A percentile compares a stretch with the other conserved stretches of the same genome.
Conservation (phyloP, 345 rosid species). For the Hypericum androsaemum region DNA sequence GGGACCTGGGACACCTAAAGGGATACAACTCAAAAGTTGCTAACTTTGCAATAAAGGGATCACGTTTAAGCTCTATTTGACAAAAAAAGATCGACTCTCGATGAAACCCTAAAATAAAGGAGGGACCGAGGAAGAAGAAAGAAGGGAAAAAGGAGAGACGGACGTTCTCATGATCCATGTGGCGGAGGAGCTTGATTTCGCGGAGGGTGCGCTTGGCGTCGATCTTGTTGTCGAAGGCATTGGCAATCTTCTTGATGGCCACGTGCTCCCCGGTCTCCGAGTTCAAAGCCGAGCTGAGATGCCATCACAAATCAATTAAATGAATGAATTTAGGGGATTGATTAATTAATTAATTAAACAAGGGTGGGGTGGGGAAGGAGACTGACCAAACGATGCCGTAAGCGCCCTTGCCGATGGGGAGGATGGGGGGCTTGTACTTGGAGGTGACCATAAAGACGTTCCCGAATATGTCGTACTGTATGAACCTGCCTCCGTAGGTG, state of each 20-base stretch:
- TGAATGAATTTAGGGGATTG: background rate
- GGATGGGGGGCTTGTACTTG: constrained; percentile 91
- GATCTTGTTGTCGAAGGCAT: constrained; percentile 68
- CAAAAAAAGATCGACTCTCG: background rate
- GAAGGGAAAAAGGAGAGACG: constrained; percentile 23
- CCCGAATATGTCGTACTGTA: constrained; percentile 93
- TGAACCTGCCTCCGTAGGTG: constrained; percentile 89
- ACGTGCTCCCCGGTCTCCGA: constrained; percentile 73
- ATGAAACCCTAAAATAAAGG: background rate
- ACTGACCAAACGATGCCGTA: constrained; percentile 94
- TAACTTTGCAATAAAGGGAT: too few relatives aligned
- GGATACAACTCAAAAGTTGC: background rate
- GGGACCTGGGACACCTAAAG: too few relatives aligned
- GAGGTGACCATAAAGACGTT: constrained; percentile 96
- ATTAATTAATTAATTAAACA: background rate
- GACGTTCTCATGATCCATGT: constrained; percentile 92
- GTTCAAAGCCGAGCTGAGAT: constrained; percentile 51
- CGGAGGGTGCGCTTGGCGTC: constrained; percentile 94
- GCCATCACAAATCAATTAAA: background rate
- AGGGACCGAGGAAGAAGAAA: background rate
- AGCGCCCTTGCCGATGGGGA: constrained; percentile 99
- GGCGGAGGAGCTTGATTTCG: constrained; percentile 93
- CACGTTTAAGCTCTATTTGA: too few relatives aligned
- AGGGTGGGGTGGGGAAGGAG: too few relatives aligned
- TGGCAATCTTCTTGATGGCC: constrained; percentile 77